Conservation (phyloP, 208 protist genomes). For the Trichomonas gallinae region DNA sequence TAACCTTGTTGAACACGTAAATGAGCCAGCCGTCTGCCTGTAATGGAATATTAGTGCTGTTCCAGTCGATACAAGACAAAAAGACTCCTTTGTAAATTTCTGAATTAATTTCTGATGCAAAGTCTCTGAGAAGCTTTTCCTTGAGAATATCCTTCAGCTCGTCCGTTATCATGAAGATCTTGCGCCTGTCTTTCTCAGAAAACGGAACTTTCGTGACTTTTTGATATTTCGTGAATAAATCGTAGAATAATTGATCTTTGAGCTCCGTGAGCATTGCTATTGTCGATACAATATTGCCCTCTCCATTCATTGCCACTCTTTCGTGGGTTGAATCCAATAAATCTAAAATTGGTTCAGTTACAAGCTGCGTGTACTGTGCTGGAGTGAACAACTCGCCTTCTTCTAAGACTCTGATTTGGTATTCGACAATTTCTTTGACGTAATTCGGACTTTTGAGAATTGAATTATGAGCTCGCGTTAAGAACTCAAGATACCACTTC, state of each 20-base stretch:
- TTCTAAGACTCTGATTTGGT: not conserved
- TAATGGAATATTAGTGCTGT: not conserved
- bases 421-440: not conserved
- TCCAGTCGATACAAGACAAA: not conserved
- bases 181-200: not conserved
- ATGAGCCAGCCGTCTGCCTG: not conserved
- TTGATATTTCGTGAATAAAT: not conserved
- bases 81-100: not conserved
- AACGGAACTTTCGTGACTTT: not conserved
- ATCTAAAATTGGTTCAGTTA: not conserved
- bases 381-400: not conserved
- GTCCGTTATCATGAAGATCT: not conserved
- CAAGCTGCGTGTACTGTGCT: not conserved
- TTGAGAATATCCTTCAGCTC: not conserved
- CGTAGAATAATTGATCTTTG: not conserved
- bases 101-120: not conserved
- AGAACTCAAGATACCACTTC: not conserved
- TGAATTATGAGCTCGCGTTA: not conserved
- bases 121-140: not conserved
- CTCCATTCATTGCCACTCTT: not conserved
- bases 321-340: not conserved
- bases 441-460: not conserved
- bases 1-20: not conserved
- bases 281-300: not conserved
- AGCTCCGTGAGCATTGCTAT: not conserved